Evolutionary conservation across 345 rosid genomes (phyloP).

Genomic region (Brassica carinata): DNA sequence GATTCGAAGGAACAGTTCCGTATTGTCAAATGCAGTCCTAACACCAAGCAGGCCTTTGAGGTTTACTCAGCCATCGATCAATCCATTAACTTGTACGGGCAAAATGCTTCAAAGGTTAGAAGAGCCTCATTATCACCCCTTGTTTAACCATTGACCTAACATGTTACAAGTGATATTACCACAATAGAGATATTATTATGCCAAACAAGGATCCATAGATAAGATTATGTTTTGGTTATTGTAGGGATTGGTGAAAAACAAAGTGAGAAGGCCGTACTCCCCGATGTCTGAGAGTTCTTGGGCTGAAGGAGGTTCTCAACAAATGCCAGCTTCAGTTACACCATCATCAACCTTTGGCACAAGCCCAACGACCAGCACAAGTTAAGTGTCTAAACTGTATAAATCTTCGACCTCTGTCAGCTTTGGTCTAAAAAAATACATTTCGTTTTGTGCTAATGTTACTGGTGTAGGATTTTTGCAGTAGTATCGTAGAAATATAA

Average conservation of each 20-base stretch:
- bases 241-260: slow-evolving; percentile 72
- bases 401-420: slow-evolving; percentile 16
- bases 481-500: slow-evolving; percentile 15
- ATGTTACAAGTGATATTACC: not conserved
- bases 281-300: slow-evolving; percentile 57
- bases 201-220: not conserved
- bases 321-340: slow-evolving; percentile 53
- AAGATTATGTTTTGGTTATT: not conserved
- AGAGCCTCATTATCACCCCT: slow-evolving; percentile 16
- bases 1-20: slow-evolving; percentile 75
- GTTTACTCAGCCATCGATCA: slow-evolving; percentile 73
- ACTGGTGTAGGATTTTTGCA: slow-evolving; percentile 21
- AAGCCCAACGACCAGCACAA: slow-evolving; percentile 31
- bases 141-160: not conserved
- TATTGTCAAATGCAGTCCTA: slow-evolving; percentile 71
- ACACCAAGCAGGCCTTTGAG: slow-evolving; percentile 69
- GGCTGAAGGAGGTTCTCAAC: slow-evolving; percentile 62
- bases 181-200: not conserved
- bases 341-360: slow-evolving; percentile 65
- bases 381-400: slow-evolving; percentile 7
- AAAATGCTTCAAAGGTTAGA: slow-evolving; percentile 58
- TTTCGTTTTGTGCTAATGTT: slow-evolving; percentile 6
- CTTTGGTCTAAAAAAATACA: not conserved
- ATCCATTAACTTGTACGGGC: slow-evolving; percentile 68
- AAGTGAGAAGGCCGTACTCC: slow-evolving; percentile 82